A percentile compares a stretch with the other conserved stretches of the same genome.
Conservation (phyloP, 805 yeast species). For the Starmerella bombi region DNA sequence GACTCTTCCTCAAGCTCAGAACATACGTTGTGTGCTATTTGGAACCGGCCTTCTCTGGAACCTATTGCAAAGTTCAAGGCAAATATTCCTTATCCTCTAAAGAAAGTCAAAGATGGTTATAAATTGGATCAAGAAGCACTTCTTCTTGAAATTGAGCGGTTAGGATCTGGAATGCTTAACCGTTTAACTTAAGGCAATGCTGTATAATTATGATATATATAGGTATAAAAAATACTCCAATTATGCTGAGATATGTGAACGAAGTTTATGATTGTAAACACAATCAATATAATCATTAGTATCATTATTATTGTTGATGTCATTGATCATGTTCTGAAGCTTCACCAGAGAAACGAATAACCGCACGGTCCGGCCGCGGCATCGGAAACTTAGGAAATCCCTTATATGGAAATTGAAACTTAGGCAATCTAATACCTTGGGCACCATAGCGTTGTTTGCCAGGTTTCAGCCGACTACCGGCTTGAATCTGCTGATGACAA, state of each 20-base stretch:
- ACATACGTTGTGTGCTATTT: conserved; percentile 64
- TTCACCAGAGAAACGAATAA: not conserved
- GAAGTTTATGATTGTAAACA: not conserved
- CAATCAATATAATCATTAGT: too few species aligned
- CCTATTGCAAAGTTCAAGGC: conserved; percentile 59
- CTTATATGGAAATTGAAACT: conserved; percentile 3
- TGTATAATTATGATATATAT: not conserved
- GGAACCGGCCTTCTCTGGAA: conserved; percentile 51
- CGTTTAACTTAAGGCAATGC: not conserved
- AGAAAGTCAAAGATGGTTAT: conserved; percentile 22
- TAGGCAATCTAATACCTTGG: not conserved
- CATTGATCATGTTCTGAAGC: not conserved
- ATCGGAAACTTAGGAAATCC: conserved; percentile 23
- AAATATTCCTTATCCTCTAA: conserved; percentile 59
- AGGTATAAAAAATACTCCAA: not conserved
- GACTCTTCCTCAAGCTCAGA: conserved; percentile 21
- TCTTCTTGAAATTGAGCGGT: conserved; percentile 47
- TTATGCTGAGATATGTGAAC: not conserved
- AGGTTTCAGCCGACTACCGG: conserved; percentile 9
- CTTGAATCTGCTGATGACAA: conserved; percentile 15
- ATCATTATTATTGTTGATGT: too few species aligned
- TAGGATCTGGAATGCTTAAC: conserved; percentile 30
- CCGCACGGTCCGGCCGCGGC: conserved; percentile 21
- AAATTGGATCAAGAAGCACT: conserved; percentile 58
- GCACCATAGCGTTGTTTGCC: not conserved